Base-by-base conservation (phyloP, 352 stramenopile species). In the Pythium dissimile region DNA sequence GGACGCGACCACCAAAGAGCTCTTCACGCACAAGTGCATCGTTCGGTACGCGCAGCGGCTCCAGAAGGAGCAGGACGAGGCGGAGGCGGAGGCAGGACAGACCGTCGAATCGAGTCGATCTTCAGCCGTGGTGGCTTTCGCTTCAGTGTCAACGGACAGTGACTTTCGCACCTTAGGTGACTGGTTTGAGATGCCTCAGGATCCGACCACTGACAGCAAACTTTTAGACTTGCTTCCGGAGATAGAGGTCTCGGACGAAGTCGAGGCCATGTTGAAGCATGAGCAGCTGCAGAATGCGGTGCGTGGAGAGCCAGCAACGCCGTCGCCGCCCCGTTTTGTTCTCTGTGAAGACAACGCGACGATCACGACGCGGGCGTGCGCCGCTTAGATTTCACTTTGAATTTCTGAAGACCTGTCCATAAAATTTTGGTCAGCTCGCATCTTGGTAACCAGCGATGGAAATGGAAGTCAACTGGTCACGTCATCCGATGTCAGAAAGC, bases 21-120 rank as follows among this genome's bases (percentile, higher is more conserved):
- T 57, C 27, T 63, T 63, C 23, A 63, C 55, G n/a, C 45, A 63
- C 45, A 50, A 43, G 27, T 55, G 45, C 38, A 60, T 60, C 31
- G 42, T 62, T 23, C 54, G 54, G 27, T 56, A 50, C 43, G 43
- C 26, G 28, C 30, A 32, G 45, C 45, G 30, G 44, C 45, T 52
- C 45, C 11, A 28, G 12, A 52, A 52, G 45, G 30, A 52, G 16
- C 45, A 52, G n/a, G 28, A 38, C 13, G 2, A 28, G 5, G 45
- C 24, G 16, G 45, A 41, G 15, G 2, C 6, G 6, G 12, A 28
- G 16, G 16, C n/a, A n/a, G n/a, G n/a, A n/a, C n/a, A n/a, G n/a
- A n/a, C n/a, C n/a, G n/a, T n/a, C n/a, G n/a, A n/a, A n/a, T n/a
- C n/a, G n/a, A n/a, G n/a, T n/a, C n/a, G n/a, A n/a, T n/a, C n/a